Conservation (phyloP, 108 stramenopile genomes). For the Fistulifera solaris region DNA sequence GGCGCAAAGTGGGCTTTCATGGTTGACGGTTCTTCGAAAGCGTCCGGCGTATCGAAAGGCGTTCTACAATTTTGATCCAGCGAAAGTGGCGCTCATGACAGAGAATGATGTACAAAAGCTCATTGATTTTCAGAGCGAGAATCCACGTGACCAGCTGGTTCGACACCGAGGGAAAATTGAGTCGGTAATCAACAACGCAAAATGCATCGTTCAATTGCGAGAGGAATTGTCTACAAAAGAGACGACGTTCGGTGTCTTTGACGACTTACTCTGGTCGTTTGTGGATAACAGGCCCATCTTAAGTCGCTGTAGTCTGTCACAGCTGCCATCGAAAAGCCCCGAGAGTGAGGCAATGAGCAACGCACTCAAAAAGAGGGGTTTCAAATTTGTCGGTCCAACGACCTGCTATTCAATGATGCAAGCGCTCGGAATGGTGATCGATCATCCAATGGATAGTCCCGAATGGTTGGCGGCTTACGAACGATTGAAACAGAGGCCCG, state of each 20-base stretch:
- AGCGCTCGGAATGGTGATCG: constrained; percentile 50
- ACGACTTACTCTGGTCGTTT: constrained; percentile 49
- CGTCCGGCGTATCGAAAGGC: constrained; percentile 48
- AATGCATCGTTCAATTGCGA: constrained; percentile 22
- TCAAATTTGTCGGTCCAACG: constrained; percentile 54
- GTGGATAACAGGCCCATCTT: constrained; percentile 53
- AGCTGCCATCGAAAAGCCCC: constrained; percentile 17
- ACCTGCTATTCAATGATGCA: constrained; percentile 60
- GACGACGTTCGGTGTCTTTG: constrained; percentile 12
- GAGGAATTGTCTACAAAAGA: constrained; percentile 3
- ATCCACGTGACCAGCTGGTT: constrained; percentile 26
- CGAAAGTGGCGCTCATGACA: constrained; percentile 42
- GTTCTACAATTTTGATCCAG: constrained; percentile 54
- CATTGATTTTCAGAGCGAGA: constrained; percentile 8
- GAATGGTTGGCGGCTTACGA: constrained; percentile 33
- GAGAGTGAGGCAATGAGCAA: constrained; percentile 55
- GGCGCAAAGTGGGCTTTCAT: constrained; percentile 58
- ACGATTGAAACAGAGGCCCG: constrained; percentile 30
- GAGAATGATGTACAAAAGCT: constrained; percentile 26
- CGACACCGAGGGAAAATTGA: constrained; percentile 54
- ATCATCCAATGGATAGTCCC: constrained; percentile 37
- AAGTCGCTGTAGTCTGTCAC: constrained; percentile 19
- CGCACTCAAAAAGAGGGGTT: constrained; percentile 37
- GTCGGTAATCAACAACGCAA: constrained; percentile 43
- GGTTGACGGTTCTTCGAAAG: constrained; percentile 64